phyloP scores from a whole-genome alignment of 148 eudicot genomes.

The Heliamphora exappendiculata region DNA sequence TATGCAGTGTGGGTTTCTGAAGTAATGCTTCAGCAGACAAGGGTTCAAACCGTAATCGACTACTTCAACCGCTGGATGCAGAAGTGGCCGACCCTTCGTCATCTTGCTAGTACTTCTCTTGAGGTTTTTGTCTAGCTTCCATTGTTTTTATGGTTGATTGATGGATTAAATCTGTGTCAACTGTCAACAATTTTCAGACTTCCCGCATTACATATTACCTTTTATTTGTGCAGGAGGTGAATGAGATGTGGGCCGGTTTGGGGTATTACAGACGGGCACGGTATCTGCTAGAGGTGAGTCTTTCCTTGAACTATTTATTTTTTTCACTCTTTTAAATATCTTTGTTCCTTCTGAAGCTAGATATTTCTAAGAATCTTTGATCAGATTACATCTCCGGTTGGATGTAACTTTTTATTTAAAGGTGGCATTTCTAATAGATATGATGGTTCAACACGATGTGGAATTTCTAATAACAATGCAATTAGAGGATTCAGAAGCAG shows the following conservation, averaged over 20 bases:
- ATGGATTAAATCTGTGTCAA: neutral
- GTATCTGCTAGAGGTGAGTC: constrained; percentile 71
- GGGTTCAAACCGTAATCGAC: constrained; percentile 76
- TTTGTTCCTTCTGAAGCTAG: constrained; percentile 1
- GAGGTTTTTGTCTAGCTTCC: constrained; percentile 39
- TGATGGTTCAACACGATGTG: neutral
- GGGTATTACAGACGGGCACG: constrained; percentile 91
- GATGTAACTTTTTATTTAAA: neutral
- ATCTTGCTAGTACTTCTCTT: constrained; percentile 66
- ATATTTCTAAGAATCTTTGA: neutral
- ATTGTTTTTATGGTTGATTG: neutral
- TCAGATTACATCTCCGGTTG: neutral
- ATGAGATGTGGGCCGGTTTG: constrained; percentile 99
- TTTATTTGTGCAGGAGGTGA: constrained; percentile 66
- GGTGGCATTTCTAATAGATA: neutral
- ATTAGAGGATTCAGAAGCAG: neutral
- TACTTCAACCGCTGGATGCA: constrained; percentile 79
- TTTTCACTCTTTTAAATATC: neutral
- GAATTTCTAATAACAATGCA: neutral
- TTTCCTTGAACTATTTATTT: neutral
- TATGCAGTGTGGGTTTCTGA: constrained; percentile 90
- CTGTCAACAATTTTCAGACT: neutral
- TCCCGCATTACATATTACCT: neutral
- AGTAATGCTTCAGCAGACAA: constrained; percentile 65
- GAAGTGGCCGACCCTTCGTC: constrained; percentile 80